Evolutionary conservation across 1,284 basidiomycete species (phyloP).

Genomic region (Xanthoconium separans): DNA sequence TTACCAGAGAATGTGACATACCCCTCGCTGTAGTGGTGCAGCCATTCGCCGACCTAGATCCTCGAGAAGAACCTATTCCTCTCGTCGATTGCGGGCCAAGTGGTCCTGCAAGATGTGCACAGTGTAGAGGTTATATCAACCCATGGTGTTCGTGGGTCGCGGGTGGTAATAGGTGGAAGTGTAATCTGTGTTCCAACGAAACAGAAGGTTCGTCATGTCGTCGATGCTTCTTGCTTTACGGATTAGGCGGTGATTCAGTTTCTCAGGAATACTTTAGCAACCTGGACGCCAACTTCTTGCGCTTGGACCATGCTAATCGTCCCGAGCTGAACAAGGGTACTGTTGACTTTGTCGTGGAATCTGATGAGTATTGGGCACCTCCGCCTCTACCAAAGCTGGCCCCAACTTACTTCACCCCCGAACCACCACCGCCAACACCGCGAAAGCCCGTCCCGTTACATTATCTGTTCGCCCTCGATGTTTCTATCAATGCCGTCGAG

Average conservation of each 20-base stretch:
- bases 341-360: slow-evolving; percentile 82
- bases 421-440: slow-evolving; percentile 45
- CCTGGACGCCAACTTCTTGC: slow-evolving; percentile 76
- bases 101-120: slow-evolving; percentile 85
- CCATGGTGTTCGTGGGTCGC: slow-evolving; percentile 90
- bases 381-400: slow-evolving; percentile 56
- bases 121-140: slow-evolving; percentile 92
- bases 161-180: slow-evolving; percentile 87
- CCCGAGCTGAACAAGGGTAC: slow-evolving; percentile 92
- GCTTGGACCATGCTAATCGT: slow-evolving; percentile 81
- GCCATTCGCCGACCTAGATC: slow-evolving; percentile 84
- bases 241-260: slow-evolving; percentile 46
- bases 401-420: slow-evolving; percentile 51
- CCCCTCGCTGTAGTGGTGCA: slow-evolving; percentile 88
- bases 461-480: slow-evolving; percentile 89
- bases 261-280: slow-evolving; percentile 83
- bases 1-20: slow-evolving; percentile 81
- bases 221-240: neutral
- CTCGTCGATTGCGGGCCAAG: slow-evolving; percentile 63
- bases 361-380: slow-evolving; percentile 86
- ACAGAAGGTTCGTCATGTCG: slow-evolving; percentile 67
- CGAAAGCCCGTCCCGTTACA: slow-evolving; percentile 71
- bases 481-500: slow-evolving; percentile 70
- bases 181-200: slow-evolving; percentile 86
- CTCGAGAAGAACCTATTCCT: slow-evolving; percentile 83